Evolutionary conservation across 2,329 filamentous ascomycete genomes (phyloP).

Genomic region (Cladosporium cucumerinum): DNA sequence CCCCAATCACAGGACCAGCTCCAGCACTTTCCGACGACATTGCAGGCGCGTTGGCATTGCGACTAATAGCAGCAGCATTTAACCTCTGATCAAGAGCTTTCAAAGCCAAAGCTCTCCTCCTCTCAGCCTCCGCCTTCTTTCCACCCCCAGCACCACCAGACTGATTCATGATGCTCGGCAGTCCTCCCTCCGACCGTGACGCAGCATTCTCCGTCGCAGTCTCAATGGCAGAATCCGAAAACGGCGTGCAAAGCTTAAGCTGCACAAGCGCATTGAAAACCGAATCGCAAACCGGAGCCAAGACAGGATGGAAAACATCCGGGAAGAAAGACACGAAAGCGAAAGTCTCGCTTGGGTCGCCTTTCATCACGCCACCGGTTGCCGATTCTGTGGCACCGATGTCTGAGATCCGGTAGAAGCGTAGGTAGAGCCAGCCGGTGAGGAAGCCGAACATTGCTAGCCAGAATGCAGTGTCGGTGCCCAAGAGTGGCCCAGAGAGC

Average conservation of each 20-base stretch:
- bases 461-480: conserved; percentile 73
- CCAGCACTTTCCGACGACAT: not conserved
- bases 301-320: conserved; percentile 71
- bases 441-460: conserved; percentile 79
- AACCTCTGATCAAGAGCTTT: conserved; percentile 90
- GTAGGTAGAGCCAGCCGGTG: conserved; percentile 89
- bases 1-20: not conserved
- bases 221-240: conserved; percentile 75
- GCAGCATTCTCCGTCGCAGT: conserved; percentile 69
- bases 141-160: conserved; percentile 47
- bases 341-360: conserved; percentile 94
- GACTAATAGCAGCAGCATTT: conserved; percentile 60
- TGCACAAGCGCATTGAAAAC: conserved; percentile 73
- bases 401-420: conserved; percentile 78
- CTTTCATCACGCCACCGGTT: conserved; percentile 60
- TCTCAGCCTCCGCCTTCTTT: conserved; percentile 86
- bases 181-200: conserved; percentile 58
- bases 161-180: conserved; percentile 55
- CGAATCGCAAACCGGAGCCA: conserved; percentile 69
- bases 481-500: conserved; percentile 60
- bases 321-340: conserved; percentile 96
- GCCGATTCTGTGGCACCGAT: conserved; percentile 47
- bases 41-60: not conserved
- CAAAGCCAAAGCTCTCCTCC: conserved; percentile 81
- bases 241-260: conserved; percentile 76